These are phyloP conservation scores for Xylaria hypoxylon DNA, from an alignment of 2,329 filamentous ascomycete genomes.

Conservation along the genomic window DNA sequence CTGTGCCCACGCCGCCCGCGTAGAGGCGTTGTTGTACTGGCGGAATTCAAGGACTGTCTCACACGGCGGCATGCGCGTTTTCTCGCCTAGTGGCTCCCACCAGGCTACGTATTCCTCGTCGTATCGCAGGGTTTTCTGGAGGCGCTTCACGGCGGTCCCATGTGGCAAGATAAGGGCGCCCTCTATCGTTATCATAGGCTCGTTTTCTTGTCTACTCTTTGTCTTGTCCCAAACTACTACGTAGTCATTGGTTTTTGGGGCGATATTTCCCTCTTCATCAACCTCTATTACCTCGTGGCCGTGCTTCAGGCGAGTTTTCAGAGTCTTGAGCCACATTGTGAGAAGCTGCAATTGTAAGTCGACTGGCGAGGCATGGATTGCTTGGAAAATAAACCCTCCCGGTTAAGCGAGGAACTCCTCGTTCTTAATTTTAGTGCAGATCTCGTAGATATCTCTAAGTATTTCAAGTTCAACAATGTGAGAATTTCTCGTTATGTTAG, in stretches of 20 bases:
- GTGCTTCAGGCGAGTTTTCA: conserved; percentile 27
- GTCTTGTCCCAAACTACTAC: conserved; percentile 25
- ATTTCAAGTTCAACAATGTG: not conserved
- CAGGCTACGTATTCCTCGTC: conserved; percentile 40
- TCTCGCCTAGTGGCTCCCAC: conserved; percentile 32
- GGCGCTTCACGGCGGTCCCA: conserved; percentile 1
- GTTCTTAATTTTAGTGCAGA: not conserved
- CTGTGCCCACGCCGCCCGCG: conserved; percentile 30
- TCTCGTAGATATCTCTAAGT: not conserved
- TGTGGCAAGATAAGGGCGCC: conserved; percentile 15
- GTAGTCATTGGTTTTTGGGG: not conserved
- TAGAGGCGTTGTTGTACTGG: conserved; percentile 35
- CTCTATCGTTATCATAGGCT: conserved; percentile 16
- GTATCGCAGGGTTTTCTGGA: conserved; percentile 35
- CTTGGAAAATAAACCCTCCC: not conserved
- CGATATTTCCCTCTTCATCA: conserved; percentile 2
- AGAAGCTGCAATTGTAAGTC: too few relatives aligned
- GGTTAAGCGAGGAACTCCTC: not conserved
- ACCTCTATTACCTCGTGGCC: not conserved
- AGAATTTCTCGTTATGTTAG: not conserved
- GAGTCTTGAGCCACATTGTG: conserved; percentile 26
- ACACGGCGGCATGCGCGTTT: conserved; percentile 34
- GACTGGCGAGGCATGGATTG: not conserved
- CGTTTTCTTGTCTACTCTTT: not conserved
- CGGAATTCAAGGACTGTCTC: conserved; percentile 37